Base-by-base conservation (phyloP, 805 yeast species). In the Tetrapisispora namnaoensis region DNA sequence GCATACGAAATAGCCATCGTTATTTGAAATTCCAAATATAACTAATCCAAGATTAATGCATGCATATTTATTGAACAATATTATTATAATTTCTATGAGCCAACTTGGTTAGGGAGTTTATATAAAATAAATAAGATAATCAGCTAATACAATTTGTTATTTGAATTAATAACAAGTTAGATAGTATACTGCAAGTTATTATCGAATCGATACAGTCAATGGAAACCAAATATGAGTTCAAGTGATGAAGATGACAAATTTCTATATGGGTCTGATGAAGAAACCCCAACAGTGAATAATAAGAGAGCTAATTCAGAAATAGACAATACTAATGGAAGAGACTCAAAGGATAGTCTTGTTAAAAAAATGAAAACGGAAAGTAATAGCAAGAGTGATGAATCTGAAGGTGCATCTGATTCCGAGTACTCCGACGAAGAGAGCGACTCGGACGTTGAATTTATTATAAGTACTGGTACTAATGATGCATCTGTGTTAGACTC, bases 391-490 rank as follows among this genome's bases (percentile, higher is more conserved):
- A 72, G 68, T 3, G 75, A 70, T 16, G 76, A 70, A 3, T 75
- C 68, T 8, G 72, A 68, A 6, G 77, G 70, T 13, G 75, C 67
- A 7, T 81, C 74, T 20, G 76, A 74, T 9, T 44, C 52, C 4
- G 50, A 43, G 16, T 46, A 46, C n/a, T 50, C 55, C 2, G 82
- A 76, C 18, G 60, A 68, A 13, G 79, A 73, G 37, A 58, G 65
- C 28, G 83, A 77, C 51, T 83, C 81, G 48, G 93, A 86, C 58
- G 78, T 90, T 35, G 96, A 90, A 65, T 85, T 91, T 60, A 84
- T 90, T 44, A 84, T 90, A 45, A 83, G 82, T 40, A 63, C 65
- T 22, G 72, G 71, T 20, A 55, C 61, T 2, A 60, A 53, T 22
- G 54, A 58, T 51, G 51, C 59, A 14, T 47, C 61, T 10, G 51